Percentiles rank a stretch among this genome's conserved stretches.
Conservation (phyloP, 176 grass and related monocot genomes). For the Eragrostis curvula region DNA sequence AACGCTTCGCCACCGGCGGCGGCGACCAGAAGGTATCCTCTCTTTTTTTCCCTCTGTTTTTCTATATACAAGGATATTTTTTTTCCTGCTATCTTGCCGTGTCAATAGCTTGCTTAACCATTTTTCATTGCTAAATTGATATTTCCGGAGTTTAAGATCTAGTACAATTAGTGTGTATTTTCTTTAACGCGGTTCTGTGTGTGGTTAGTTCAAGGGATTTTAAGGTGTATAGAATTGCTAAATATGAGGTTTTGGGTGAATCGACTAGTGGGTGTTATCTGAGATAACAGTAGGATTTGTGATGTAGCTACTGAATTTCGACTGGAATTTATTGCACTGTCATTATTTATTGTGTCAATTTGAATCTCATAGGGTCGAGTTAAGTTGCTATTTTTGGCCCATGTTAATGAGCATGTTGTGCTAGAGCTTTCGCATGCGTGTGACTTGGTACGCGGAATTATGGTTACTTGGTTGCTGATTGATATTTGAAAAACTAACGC, state of each 20-base stretch:
- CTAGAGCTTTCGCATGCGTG: background rate
- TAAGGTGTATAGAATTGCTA: background rate
- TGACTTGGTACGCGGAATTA: background rate
- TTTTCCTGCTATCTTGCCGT: background rate
- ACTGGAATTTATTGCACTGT: background rate
- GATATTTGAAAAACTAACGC: background rate
- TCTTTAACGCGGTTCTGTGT: background rate
- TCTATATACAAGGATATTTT: background rate
- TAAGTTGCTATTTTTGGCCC: background rate
- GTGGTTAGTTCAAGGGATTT: background rate
- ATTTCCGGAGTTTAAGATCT: background rate
- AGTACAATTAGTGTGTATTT: background rate
- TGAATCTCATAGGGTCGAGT: background rate
- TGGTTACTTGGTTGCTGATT: background rate
- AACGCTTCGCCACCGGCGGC: slow-evolving; percentile 89
- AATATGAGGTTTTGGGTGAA: background rate
- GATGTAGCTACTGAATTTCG: background rate
- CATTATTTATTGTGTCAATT: background rate
- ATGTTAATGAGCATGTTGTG: slow-evolving; percentile 16
- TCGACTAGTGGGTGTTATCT: background rate
- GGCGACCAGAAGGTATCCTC: slow-evolving; percentile 85
- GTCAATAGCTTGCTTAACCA: background rate
- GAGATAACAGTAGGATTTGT: background rate
- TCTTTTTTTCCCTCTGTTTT: background rate
- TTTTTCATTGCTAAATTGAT: background rate